Base-by-base conservation (phyloP, 768 basidiomycete genomes). In the Hericium rajendrae region DNA sequence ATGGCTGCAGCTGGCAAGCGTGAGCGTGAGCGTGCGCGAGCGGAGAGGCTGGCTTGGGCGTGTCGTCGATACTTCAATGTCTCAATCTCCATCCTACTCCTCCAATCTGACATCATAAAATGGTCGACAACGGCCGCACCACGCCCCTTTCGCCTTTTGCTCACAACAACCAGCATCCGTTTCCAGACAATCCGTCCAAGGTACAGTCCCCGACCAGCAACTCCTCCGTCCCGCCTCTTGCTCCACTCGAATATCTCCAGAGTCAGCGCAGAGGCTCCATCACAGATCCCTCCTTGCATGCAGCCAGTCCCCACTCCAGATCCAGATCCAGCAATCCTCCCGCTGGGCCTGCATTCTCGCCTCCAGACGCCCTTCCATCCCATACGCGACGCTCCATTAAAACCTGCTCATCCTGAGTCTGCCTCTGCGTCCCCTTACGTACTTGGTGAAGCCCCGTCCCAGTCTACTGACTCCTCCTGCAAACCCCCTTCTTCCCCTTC, bases 241-340 rank as follows among this genome's bases (percentile, higher is more conserved):
- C 85, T 2, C 88, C 88, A 9, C 82, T 91, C 65, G 85, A 89
- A 68, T 84, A 79, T 68, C 78, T 90, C 24, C 88, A 89, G 68
- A 88, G 79, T 55, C 89, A 90, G 66, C 81, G 88, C n/a, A 74
- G 88, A 57, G 87, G 87, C 58, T 91, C 90, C 2, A 85, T 89
- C 67, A 88, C 88, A 8, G 90, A 91, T 74, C 88, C 88, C 3
- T 84, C 85, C 43, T 76, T 90, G 52, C 86, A 88, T 71, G 83
- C 84, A 58, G 74, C 81, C 26, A 70, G 76, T 4, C 68, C 71
- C 0, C 58, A 58, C 55, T 64, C 59, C 57, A 68, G 51, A 53
- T 58, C 38, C 48, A 60, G 56, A 56, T 53, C 43, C 60, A 59
- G 60, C 20, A 62, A 58, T 53, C 56, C 58, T 55, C 68, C 62